Percentiles rank a stretch among this genome's conserved stretches.
Evolutionary conservation across 2,329 filamentous ascomycete genomes (phyloP).

Genomic region (Dothideomycetes sp.): DNA sequence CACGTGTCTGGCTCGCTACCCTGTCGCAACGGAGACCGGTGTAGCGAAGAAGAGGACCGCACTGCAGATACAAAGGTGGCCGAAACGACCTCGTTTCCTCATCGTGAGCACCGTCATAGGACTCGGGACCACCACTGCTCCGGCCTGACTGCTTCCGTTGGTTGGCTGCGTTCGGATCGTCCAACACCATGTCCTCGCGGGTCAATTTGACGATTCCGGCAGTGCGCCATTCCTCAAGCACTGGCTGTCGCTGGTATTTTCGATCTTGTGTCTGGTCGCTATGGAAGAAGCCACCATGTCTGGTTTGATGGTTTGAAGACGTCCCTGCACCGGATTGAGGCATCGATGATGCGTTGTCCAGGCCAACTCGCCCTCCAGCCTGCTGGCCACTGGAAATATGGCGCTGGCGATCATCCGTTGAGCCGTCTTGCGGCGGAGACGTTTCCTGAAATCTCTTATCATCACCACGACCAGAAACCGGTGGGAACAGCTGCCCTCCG

Average conservation of each 20-base stretch:
- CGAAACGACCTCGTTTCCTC: constrained; percentile 61
- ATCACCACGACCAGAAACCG: no score
- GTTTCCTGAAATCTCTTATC: no score
- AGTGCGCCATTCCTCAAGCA: constrained; percentile 44
- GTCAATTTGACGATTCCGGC: constrained; percentile 28
- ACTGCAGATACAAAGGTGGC: constrained; percentile 74
- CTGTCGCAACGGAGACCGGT: constrained; percentile 64
- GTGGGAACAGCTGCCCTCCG: no score
- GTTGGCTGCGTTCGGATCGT: constrained; percentile 15
- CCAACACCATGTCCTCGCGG: constrained; percentile 32
- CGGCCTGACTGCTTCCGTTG: neutral
- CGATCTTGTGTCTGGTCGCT: constrained; percentile 33
- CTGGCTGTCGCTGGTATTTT: constrained; percentile 42
- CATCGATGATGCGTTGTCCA: constrained; percentile 19
- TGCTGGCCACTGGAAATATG: no score
- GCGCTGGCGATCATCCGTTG: no score
- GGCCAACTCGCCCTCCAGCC: constrained; percentile 31
- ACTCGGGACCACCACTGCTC: neutral
- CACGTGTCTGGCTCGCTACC: constrained; percentile 15
- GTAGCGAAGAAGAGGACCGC: constrained; percentile 82
- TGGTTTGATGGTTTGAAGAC: constrained; percentile 19
- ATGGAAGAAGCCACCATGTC: constrained; percentile 27
- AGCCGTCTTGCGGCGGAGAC: no score
- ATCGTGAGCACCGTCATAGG: constrained; percentile 52
- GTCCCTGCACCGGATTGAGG: constrained; percentile 12